Percentiles rank a stretch among this genome's conserved stretches.
These are phyloP conservation scores for Helotiales sp. DNA, from an alignment of 2,329 filamentous ascomycete species.

Conservation along the genomic window DNA sequence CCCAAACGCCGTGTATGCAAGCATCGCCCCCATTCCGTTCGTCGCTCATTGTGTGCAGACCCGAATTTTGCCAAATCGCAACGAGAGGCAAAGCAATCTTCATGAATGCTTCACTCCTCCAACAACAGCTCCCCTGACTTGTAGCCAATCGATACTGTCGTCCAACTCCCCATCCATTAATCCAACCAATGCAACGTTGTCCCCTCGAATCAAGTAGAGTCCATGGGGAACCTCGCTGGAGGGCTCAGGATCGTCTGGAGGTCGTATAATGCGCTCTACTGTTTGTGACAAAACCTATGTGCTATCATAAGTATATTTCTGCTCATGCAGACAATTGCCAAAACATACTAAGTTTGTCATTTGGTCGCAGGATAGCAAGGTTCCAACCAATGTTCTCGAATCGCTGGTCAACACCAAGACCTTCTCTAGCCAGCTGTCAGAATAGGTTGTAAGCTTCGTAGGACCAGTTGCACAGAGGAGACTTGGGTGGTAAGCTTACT, in stretches of 20 bases:
- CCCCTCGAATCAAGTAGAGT: constrained; percentile 87
- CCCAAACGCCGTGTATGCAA: constrained; percentile 36
- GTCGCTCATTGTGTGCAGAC: background rate
- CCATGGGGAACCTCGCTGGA: constrained; percentile 82
- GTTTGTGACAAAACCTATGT: constrained; percentile 74
- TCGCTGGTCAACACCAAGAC: constrained; percentile 91
- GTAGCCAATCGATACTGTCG: constrained; percentile 85
- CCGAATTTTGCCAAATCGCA: background rate
- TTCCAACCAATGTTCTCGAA: constrained; percentile 82
- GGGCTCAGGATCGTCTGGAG: constrained; percentile 77
- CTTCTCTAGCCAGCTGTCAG: constrained; percentile 65
- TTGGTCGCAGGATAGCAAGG: constrained; percentile 82
- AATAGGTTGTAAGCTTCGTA: constrained; percentile 35
- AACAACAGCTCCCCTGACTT: constrained; percentile 83
- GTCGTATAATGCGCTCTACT: constrained; percentile 86
- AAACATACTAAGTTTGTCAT: constrained; percentile 78
- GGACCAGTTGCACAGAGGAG: background rate
- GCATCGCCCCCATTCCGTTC: constrained; percentile 3
- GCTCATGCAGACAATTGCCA: background rate
- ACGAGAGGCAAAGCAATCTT: constrained; percentile 8
- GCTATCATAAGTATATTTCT: constrained; percentile 5
- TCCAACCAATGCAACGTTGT: constrained; percentile 90
- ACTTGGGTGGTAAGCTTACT: constrained; percentile 41
- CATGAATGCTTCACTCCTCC: constrained; percentile 78
- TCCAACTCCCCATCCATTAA: constrained; percentile 89